Conservation (phyloP, 306 rosid species). For the Cucurbita ficifolia region DNA sequence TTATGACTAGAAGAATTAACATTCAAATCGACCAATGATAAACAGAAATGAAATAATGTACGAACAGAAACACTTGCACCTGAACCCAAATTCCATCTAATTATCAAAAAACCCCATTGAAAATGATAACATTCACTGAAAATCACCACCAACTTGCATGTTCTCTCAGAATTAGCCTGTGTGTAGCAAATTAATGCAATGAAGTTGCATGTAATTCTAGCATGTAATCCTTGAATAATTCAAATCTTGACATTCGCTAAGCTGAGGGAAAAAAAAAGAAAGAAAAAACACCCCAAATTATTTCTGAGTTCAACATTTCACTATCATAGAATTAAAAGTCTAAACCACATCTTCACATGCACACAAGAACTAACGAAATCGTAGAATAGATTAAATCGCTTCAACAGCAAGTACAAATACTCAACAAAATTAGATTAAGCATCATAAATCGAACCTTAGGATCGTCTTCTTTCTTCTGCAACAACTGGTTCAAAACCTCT, state of each 20-base stretch:
- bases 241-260: neutral
- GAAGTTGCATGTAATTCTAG: neutral
- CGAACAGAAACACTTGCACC: neutral
- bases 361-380: neutral
- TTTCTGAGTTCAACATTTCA: neutral
- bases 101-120: neutral
- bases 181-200: neutral
- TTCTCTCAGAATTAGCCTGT: neutral
- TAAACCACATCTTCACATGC: neutral
- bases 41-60: neutral
- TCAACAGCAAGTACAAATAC: neutral
- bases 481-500: constrained; percentile 58
- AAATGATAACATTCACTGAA: neutral
- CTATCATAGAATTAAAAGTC: neutral
- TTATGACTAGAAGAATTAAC: neutral
- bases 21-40: neutral
- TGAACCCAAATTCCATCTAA: neutral
- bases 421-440: neutral
- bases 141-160: neutral
- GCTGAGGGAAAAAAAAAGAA: too few relatives aligned
- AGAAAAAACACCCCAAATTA: neutral
- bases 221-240: neutral
- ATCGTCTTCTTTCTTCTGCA: constrained; percentile 61
- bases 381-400: neutral
- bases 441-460: constrained; percentile 47